A percentile compares a stretch with the other conserved stretches of the same genome.
Conservation (phyloP, 75 land plant species). For the Adiantum capillusveneris region DNA sequence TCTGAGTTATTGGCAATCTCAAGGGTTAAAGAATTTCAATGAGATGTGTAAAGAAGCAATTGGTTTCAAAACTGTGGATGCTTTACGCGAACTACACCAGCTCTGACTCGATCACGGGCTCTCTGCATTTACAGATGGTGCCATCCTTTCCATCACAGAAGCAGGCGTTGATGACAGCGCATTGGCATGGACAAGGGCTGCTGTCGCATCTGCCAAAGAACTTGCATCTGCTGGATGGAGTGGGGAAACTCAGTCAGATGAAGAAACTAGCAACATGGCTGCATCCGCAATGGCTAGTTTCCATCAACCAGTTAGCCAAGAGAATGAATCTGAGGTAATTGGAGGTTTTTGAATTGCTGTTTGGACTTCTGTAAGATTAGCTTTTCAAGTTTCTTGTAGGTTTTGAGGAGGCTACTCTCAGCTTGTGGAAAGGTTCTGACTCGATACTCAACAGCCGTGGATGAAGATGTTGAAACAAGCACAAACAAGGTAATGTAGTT, state of each 20-base stretch:
- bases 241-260: neutral
- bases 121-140: conserved; percentile 17
- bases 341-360: neutral
- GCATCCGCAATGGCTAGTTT: conserved; percentile 9
- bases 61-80: no score
- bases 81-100: no score
- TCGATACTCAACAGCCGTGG: conserved; percentile 18
- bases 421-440: conserved; percentile 17
- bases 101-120: no score
- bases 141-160: conserved; percentile 17
- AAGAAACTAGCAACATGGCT: conserved; percentile 6
- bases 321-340: conserved; percentile 23
- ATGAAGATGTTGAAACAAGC: conserved; percentile 14
- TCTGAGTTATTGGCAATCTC: no score
- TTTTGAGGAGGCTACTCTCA: conserved; percentile 16
- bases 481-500: no score
- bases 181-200: conserved; percentile 33
- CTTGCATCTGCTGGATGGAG: conserved; percentile 23
- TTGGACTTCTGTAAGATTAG: neutral
- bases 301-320: conserved; percentile 12
- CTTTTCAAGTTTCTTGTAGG: no score
- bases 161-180: conserved; percentile 27
- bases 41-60: no score
- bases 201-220: conserved; percentile 20
- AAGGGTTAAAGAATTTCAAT: no score